Evolutionary conservation across 345 rosid species (phyloP).

Genomic region (Hibiscus syriacus): DNA sequence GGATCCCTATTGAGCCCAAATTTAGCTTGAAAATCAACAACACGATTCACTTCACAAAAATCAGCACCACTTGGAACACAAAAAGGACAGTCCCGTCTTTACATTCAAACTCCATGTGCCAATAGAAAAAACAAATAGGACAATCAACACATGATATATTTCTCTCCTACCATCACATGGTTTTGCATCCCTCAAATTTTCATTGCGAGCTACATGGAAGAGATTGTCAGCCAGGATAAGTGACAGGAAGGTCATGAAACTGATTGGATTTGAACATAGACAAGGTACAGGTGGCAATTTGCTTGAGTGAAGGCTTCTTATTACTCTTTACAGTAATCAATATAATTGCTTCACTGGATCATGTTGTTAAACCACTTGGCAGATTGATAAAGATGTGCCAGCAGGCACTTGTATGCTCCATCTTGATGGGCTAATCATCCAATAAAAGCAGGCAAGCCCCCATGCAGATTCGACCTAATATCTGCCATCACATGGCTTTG

Average conservation of each 20-base stretch:
- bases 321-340: neutral
- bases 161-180: no score
- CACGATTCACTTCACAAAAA: no score
- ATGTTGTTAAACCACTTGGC: neutral
- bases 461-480: neutral
- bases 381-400: neutral
- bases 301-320: neutral
- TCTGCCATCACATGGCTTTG: slow-evolving; percentile 14
- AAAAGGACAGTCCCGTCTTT: no score
- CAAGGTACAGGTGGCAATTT: neutral
- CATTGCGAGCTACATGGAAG: neutral
- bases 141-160: no score
- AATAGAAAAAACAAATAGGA: no score
- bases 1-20: no score
- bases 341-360: neutral
- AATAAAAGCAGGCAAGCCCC: no score
- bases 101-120: no score
- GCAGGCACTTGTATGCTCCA: neutral
- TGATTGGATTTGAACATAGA: neutral
- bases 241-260: neutral
- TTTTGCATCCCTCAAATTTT: neutral
- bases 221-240: neutral
- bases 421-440: no score
- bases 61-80: no score
- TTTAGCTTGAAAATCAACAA: no score